A percentile compares a stretch with the other conserved stretches of the same genome.
Conservation (phyloP, 768 basidiomycete species). For the Leucocoprinus leucothites region DNA sequence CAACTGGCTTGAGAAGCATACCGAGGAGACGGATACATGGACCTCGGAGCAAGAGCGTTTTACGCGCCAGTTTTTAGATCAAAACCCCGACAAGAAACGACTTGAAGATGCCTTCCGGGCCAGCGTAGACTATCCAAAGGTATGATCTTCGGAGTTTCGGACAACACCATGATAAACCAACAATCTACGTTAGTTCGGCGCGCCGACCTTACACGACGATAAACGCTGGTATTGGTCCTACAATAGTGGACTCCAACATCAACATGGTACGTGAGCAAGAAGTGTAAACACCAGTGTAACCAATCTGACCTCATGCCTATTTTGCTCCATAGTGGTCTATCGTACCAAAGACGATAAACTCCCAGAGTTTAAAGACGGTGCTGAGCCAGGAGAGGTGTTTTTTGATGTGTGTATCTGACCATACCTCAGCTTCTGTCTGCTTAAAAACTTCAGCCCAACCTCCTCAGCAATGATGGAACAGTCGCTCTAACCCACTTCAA, state of each 20-base stretch:
- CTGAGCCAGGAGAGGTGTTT: constrained; percentile 61
- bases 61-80: constrained; percentile 58
- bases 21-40: constrained; percentile 65
- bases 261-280: constrained; percentile 37
- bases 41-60: constrained; percentile 55
- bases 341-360: constrained; percentile 51
- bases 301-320: neutral
- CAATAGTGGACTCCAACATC: constrained; percentile 75
- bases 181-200: constrained; percentile 47
- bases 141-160: constrained; percentile 16
- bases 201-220: constrained; percentile 60
- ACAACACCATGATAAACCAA: neutral
- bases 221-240: constrained; percentile 79
- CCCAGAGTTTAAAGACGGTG: constrained; percentile 49
- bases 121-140: constrained; percentile 42
- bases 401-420: constrained; percentile 56
- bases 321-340: constrained; percentile 47
- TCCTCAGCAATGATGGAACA: constrained; percentile 70
- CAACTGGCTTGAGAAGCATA: constrained; percentile 67
- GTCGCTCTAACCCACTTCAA: constrained; percentile 55
- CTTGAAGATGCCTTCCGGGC: constrained; percentile 57
- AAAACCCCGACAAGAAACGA: constrained; percentile 54
- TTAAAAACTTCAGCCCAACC: constrained; percentile 52
- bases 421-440: constrained; percentile 10
- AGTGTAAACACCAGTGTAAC: too few species aligned